Evolutionary conservation across 345 rosid genomes (phyloP).

Genomic region (Heritiera fomes): DNA sequence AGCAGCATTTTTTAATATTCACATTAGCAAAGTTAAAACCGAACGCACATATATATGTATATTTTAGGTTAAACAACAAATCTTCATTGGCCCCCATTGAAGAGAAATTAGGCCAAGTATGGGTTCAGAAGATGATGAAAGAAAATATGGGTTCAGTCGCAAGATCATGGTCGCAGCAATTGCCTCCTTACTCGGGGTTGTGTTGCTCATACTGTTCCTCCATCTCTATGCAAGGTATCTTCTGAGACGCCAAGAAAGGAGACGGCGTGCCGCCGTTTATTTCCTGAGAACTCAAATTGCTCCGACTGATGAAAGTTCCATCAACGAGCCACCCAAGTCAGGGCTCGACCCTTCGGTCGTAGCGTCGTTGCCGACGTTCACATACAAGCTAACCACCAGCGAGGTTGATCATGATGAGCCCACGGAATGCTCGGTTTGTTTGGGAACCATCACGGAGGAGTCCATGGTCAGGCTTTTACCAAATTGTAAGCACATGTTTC

Average conservation of each 20-base stretch:
- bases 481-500: conserved; percentile 55
- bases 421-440: conserved; percentile 49
- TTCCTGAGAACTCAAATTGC: neutral
- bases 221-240: conserved; percentile 20
- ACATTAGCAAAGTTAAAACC: neutral
- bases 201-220: neutral
- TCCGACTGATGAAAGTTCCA: neutral
- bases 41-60: neutral
- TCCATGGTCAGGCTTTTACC: conserved; percentile 43
- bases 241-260: conserved; percentile 14
- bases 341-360: conserved; percentile 48
- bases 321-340: neutral
- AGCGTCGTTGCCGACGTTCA: conserved; percentile 40
- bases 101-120: conserved; percentile 6
- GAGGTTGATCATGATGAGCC: conserved; percentile 7
- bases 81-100: neutral
- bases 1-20: neutral
- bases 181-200: conserved; percentile 13
- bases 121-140: conserved; percentile 9
- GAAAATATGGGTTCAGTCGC: neutral
- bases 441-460: conserved; percentile 35
- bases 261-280: neutral
- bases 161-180: conserved; percentile 22
- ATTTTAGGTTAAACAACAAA: neutral
- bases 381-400: conserved; percentile 13